These are phyloP conservation scores for Centrapalus pauciflorus DNA, from an alignment of 129 eudicot species.

Conservation along the genomic window DNA sequence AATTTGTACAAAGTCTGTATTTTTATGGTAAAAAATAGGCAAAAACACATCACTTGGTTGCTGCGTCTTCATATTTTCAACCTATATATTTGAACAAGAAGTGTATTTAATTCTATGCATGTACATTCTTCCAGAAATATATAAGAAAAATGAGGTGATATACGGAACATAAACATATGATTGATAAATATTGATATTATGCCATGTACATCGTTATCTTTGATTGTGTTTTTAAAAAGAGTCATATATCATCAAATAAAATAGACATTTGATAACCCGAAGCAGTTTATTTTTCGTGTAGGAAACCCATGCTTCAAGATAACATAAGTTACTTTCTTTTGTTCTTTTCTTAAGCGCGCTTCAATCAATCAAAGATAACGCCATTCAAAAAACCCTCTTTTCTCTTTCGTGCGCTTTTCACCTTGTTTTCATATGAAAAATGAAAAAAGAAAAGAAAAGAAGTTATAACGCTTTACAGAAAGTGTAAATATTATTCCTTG, in stretches of 20 bases:
- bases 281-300: not conserved
- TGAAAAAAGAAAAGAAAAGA: conserved; percentile 22
- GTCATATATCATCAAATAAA: not conserved
- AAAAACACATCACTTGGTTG: too few species aligned
- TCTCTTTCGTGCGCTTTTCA: conserved; percentile 21
- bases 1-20: too few species aligned
- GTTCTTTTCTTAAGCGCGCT: conserved; percentile 24
- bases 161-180: too few species aligned
- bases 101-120: too few species aligned
- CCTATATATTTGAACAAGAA: too few species aligned
- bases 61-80: too few species aligned
- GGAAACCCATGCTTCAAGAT: conserved; percentile 14
- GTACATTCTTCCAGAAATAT: too few species aligned
- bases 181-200: too few species aligned
- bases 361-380: conserved; percentile 24
- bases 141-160: too few species aligned
- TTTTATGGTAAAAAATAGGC: too few species aligned
- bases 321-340: conserved; percentile 20
- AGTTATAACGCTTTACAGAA: conserved; percentile 18
- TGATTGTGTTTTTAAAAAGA: too few species aligned
- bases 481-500: conserved; percentile 30
- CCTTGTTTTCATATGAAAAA: conserved; percentile 7
- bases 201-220: too few species aligned
- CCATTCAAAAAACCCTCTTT: conserved; percentile 5
- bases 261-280: not conserved